phyloP scores from a whole-genome alignment of 2,329 filamentous ascomycete species.

The Colletotrichum tropicale region DNA sequence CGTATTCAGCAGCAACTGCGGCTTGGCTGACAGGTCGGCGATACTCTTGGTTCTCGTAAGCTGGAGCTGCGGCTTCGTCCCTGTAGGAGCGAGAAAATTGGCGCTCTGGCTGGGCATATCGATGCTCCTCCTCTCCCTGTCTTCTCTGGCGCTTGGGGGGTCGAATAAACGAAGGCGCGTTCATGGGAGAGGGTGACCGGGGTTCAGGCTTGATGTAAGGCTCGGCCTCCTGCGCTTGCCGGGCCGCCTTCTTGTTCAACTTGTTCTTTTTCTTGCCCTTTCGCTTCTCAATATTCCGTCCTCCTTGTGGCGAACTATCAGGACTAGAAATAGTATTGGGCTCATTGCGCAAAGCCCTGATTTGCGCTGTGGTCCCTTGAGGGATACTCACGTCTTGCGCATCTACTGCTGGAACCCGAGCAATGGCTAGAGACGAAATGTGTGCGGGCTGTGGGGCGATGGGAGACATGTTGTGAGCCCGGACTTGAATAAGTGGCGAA shows the following conservation, averaged over 20 bases:
- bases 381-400: constrained; percentile 35
- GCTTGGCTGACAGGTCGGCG: constrained; percentile 26
- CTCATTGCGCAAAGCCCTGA: constrained; percentile 60
- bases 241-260: constrained; percentile 55
- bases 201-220: constrained; percentile 68
- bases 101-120: constrained; percentile 43
- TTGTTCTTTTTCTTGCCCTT: constrained; percentile 55
- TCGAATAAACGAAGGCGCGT: constrained; percentile 54
- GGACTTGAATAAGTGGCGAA: constrained; percentile 64
- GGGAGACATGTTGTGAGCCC: constrained; percentile 75
- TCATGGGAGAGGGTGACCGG: constrained; percentile 65
- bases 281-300: constrained; percentile 52
- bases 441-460: constrained; percentile 78
- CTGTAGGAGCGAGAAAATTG: constrained; percentile 29
- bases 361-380: constrained; percentile 54
- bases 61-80: constrained; percentile 34
- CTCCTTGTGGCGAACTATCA: constrained; percentile 63
- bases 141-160: constrained; percentile 62
- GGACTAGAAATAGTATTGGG: constrained; percentile 56
- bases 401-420: constrained; percentile 36
- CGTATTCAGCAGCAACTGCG: constrained; percentile 2
- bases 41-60: constrained; percentile 27
- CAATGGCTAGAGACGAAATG: constrained; percentile 61
- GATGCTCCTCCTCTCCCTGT: constrained; percentile 44
- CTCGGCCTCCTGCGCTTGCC: constrained; percentile 49